These are phyloP conservation scores for Erodium moschatum DNA, from an alignment of 441 rosid genomes.

Conservation along the genomic window DNA sequence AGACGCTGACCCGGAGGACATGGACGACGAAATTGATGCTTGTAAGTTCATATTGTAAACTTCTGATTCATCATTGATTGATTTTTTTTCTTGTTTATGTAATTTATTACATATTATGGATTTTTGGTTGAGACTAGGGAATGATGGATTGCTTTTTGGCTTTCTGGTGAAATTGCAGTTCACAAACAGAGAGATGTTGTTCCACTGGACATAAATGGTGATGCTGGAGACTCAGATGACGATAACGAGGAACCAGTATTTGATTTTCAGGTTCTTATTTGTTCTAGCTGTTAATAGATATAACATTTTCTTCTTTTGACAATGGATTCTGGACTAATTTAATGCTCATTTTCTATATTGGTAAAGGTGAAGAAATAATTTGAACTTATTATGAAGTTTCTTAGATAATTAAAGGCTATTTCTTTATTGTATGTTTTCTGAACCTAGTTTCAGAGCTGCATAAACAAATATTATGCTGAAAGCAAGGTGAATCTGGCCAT, in stretches of 20 bases:
- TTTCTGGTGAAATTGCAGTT: slow-evolving; percentile 34
- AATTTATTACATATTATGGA: not conserved
- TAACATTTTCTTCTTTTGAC: not conserved
- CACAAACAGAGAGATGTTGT: slow-evolving; percentile 75
- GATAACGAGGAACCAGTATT: slow-evolving; percentile 66
- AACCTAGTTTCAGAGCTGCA: too few species aligned
- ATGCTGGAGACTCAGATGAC: slow-evolving; percentile 47
- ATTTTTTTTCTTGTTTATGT: not conserved
- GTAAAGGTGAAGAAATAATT: not conserved
- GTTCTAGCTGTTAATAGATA: not conserved
- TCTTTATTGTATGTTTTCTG: not conserved
- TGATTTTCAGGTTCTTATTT: slow-evolving; percentile 44
- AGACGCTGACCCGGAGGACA: slow-evolving; percentile 29
- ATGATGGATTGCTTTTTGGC: not conserved
- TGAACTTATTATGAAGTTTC: not conserved
- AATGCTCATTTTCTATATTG: not conserved
- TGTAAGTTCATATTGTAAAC: slow-evolving; percentile 30
- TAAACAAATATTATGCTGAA: not conserved
- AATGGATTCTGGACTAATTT: not conserved
- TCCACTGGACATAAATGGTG: slow-evolving; percentile 53
- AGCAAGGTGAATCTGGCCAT: not conserved
- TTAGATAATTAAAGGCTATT: not conserved
- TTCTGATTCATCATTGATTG: not conserved
- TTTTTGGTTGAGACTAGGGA: not conserved
- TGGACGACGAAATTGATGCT: slow-evolving; percentile 64